Evolutionary conservation across 1,284 basidiomycete genomes (phyloP).

Genomic region (Earliella scabrosa): DNA sequence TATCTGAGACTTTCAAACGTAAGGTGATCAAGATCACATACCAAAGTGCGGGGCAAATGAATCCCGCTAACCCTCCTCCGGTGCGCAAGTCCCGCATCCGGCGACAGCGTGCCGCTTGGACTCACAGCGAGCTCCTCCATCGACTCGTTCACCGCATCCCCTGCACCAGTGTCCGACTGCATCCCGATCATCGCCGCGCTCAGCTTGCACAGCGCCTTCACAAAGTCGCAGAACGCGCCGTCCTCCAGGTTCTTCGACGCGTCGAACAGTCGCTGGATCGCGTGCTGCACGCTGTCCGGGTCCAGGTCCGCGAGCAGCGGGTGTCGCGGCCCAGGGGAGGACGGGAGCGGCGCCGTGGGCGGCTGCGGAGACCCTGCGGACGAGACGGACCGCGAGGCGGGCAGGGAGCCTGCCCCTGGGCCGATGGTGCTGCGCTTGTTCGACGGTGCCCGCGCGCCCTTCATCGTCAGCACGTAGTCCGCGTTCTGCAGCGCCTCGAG

Average conservation of each 20-base stretch:
- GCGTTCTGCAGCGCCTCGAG: conserved; percentile 92
- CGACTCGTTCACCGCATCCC: conserved; percentile 41
- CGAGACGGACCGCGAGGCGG: conserved; percentile 30
- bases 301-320: conserved; percentile 78
- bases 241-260: conserved; percentile 85
- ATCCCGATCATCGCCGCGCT: conserved; percentile 91
- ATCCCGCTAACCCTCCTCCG: conserved; percentile 85
- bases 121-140: conserved; percentile 46
- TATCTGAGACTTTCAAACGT: neutral
- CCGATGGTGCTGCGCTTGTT: conserved; percentile 44
- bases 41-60: conserved; percentile 76
- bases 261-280: conserved; percentile 85
- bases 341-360: conserved; percentile 7
- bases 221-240: conserved; percentile 80
- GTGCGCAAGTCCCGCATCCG: conserved; percentile 52
- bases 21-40: conserved; percentile 40
- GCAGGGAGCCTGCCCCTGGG: conserved; percentile 34
- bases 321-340: conserved; percentile 43
- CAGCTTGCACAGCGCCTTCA: conserved; percentile 82
- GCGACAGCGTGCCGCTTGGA: conserved; percentile 38
- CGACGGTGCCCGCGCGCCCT: conserved; percentile 40
- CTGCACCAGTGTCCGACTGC: conserved; percentile 57
- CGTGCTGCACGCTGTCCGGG: conserved; percentile 68
- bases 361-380: neutral
- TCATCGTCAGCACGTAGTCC: conserved; percentile 82